Base-by-base conservation (phyloP, 2,329 filamentous ascomycete genomes). In the Aspergillus aculeatinus region DNA sequence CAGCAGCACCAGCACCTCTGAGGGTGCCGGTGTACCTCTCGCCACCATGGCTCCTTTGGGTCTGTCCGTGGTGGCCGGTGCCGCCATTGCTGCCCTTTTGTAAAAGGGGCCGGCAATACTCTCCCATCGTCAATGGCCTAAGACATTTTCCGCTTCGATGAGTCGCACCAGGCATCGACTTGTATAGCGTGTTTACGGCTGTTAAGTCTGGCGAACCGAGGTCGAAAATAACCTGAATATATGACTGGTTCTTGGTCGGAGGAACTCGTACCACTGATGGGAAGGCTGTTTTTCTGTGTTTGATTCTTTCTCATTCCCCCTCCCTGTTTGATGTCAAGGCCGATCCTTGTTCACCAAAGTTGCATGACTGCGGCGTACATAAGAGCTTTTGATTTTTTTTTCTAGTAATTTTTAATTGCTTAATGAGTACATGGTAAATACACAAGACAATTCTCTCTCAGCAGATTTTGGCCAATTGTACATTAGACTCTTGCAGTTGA, bases 51-150 rank as follows among this genome's bases (percentile, higher is more conserved):
- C 64, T 57, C 73, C 77, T 29, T 63, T 70, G 27, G 69, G 71
- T 25, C 67, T 79, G 59, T 72, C 71, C 44, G 67, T 78, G 54
- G 68, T 79, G 23, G 79, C 77, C 64, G 78, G 77, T 68, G 71
- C 73, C 61, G 70, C 77, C 52, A 67, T 81, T 51, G 75, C 76
- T 65, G 75, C 76, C 65, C 71, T 81, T 62, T 68, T 80, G 65
- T 80, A 76, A 75, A 63, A 35, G 47, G 57, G 49, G 25, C 33
- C n/a, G 21, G 14, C 35, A 29, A 55, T 47, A 19, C 27, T 23
- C 11, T 29, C n/a, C 23, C 10, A 19, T 7, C 42, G 19, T 56
- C 27, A 19, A 52, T 25, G 53, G 29, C 10, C 27, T 23, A 11
- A 35, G 39, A 47, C 51, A 48, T 51, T 51, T 6, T 23, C 27